These are phyloP conservation scores for Syzygium malaccense DNA, from an alignment of 441 rosid species.

Conservation along the genomic window DNA sequence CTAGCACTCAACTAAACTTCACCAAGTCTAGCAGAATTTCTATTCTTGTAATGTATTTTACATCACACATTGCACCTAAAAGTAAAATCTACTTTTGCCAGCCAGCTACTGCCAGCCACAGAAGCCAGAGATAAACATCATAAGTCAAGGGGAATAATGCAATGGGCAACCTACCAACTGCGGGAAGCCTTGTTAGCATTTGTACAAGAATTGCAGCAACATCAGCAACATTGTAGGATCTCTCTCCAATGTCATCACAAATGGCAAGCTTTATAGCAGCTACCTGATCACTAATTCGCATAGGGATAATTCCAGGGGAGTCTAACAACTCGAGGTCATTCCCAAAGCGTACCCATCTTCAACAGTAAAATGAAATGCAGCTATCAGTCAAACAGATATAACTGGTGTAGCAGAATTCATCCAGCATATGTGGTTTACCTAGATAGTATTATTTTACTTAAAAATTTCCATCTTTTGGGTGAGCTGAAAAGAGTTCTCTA, in stretches of 20 bases:
- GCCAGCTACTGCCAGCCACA: neutral
- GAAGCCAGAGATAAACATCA: neutral
- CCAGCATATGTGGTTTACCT: neutral
- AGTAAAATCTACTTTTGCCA: neutral
- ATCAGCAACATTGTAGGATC: constrained; percentile 74
- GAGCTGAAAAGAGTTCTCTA: neutral
- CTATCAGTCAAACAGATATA: neutral
- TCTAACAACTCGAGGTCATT: constrained; percentile 84
- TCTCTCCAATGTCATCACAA: constrained; percentile 95
- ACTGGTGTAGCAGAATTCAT: neutral
- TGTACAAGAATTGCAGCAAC: constrained; percentile 87
- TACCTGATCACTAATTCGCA: constrained; percentile 88
- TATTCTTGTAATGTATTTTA: neutral
- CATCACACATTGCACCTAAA: neutral
- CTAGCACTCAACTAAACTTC: neutral
- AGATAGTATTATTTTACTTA: neutral
- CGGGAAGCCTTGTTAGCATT: constrained; percentile 64
- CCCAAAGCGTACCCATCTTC: constrained; percentile 84
- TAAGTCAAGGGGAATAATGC: neutral
- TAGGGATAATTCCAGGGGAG: constrained; percentile 90
- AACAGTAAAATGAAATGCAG: neutral
- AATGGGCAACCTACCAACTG: constrained; percentile 37
- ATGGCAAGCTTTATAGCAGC: constrained; percentile 96
- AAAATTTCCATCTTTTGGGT: neutral
- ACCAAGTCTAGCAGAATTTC: neutral